Evolutionary conservation across 768 basidiomycete species (phyloP).

Genomic region (Psilocybe subaeruginosa): DNA sequence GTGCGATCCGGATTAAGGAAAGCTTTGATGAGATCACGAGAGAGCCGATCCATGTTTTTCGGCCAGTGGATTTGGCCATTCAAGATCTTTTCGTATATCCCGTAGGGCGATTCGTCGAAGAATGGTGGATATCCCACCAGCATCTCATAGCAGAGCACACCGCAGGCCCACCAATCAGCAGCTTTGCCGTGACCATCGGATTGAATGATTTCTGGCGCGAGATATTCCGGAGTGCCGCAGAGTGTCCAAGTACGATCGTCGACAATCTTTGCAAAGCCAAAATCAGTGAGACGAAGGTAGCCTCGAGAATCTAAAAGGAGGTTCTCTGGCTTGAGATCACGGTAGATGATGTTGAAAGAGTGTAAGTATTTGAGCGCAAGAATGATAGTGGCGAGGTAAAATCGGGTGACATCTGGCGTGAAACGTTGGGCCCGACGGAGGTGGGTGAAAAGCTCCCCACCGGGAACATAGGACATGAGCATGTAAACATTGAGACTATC

Average conservation of each 20-base stretch:
- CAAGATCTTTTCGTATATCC: constrained; percentile 98
- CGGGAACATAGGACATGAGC: constrained; percentile 95
- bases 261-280: constrained; percentile 97
- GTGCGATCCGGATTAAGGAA: constrained; percentile 92
- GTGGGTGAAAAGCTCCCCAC: constrained; percentile 97
- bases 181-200: constrained; percentile 98
- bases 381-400: constrained; percentile 96
- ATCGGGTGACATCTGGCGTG: constrained; percentile 96
- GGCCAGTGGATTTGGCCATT: constrained; percentile 90
- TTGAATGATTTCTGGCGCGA: constrained; percentile 98
- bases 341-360: constrained; percentile 96
- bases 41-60: constrained; percentile 85
- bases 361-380: constrained; percentile 95
- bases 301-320: constrained; percentile 93
- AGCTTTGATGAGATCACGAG: constrained; percentile 84
- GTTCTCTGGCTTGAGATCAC: constrained; percentile 98
- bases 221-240: constrained; percentile 95
- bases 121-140: constrained; percentile 98
- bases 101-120: constrained; percentile 97
- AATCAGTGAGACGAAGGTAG: constrained; percentile 95
- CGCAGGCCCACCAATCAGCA: constrained; percentile 99
- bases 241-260: constrained; percentile 98
- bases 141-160: constrained; percentile 98
- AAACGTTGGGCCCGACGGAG: constrained; percentile 93
- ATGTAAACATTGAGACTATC: constrained; percentile 98